These are phyloP conservation scores for Pestalotiopsis sp. DNA, from an alignment of 2,329 filamentous ascomycete species.

Conservation along the genomic window DNA sequence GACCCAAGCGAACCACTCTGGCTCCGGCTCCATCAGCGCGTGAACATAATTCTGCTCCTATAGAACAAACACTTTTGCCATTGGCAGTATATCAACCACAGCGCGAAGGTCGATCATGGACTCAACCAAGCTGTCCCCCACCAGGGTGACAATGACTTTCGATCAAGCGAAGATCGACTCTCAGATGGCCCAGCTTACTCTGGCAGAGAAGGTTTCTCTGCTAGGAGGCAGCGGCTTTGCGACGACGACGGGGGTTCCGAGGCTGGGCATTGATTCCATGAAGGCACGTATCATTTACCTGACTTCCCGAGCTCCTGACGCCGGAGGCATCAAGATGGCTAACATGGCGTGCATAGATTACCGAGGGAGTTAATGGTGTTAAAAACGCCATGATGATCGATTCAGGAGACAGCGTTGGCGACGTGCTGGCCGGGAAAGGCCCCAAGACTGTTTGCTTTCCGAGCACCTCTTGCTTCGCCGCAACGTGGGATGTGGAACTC, in stretches of 20 bases:
- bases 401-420: not conserved
- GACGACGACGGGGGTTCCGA: conserved; percentile 16
- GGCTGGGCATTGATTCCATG: conserved; percentile 15
- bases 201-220: conserved; percentile 57
- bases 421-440: conserved; percentile 12
- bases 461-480: conserved; percentile 19
- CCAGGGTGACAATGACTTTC: not conserved
- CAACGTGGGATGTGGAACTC: conserved; percentile 20
- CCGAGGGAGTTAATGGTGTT: conserved; percentile 20
- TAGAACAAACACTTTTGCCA: too few species aligned
- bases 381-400: conserved; percentile 10
- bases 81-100: too few species aligned
- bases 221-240: conserved; percentile 19
- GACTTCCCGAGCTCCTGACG: not conserved
- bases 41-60: too few species aligned
- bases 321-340: not conserved
- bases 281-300: not conserved
- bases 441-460: conserved; percentile 20
- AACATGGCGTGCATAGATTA: conserved; percentile 10
- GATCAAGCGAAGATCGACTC: not conserved
- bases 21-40: too few species aligned
- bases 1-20: too few species aligned
- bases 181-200: conserved; percentile 62
- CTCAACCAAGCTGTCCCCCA: not conserved
- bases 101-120: not conserved